These are phyloP conservation scores for Penicillium sp. DNA, from an alignment of 2,329 filamentous ascomycete genomes.

Conservation along the genomic window DNA sequence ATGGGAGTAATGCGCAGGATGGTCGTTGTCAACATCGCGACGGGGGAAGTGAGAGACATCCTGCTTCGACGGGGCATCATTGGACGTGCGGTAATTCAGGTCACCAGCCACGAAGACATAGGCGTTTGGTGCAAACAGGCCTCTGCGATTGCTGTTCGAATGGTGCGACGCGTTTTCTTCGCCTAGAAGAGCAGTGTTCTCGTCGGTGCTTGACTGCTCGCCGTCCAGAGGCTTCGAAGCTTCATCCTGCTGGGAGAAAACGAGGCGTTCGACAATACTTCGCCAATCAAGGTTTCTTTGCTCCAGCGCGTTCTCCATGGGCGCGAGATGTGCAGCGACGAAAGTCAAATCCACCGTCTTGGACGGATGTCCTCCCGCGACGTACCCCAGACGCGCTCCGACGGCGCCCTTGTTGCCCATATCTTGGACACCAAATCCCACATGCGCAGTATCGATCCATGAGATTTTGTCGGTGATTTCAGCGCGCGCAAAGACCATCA, in stretches of 20 bases:
- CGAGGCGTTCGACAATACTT: slow-evolving; percentile 72
- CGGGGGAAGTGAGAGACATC: slow-evolving; percentile 63
- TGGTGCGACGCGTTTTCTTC: slow-evolving; percentile 29
- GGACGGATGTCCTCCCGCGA: slow-evolving; percentile 36
- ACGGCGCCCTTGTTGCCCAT: slow-evolving; percentile 97
- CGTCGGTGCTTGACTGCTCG: slow-evolving; percentile 26
- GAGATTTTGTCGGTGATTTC: slow-evolving; percentile 56
- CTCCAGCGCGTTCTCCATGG: slow-evolving; percentile 75
- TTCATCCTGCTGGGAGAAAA: slow-evolving; percentile 56
- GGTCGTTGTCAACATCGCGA: slow-evolving; percentile 48
- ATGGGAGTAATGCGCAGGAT: slow-evolving; percentile 61
- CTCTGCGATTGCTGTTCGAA: slow-evolving; percentile 25
- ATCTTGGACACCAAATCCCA: slow-evolving; percentile 78
- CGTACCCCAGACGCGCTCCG: slow-evolving; percentile 67
- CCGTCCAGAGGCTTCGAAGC: slow-evolving; percentile 32
- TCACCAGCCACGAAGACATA: slow-evolving; percentile 88
- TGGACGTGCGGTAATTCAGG: slow-evolving; percentile 87
- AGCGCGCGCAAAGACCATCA: slow-evolving; percentile 77
- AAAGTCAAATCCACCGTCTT: slow-evolving; percentile 70
- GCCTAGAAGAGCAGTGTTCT: slow-evolving; percentile 33
- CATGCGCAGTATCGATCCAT: slow-evolving; percentile 71
- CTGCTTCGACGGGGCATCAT: slow-evolving; percentile 58
- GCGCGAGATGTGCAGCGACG: slow-evolving; percentile 81
- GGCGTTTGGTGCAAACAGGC: slow-evolving; percentile 69
- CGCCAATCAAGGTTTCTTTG: slow-evolving; percentile 86